Base-by-base conservation (phyloP, 164 flowering plant species). In the Hamamelis virginiana region DNA sequence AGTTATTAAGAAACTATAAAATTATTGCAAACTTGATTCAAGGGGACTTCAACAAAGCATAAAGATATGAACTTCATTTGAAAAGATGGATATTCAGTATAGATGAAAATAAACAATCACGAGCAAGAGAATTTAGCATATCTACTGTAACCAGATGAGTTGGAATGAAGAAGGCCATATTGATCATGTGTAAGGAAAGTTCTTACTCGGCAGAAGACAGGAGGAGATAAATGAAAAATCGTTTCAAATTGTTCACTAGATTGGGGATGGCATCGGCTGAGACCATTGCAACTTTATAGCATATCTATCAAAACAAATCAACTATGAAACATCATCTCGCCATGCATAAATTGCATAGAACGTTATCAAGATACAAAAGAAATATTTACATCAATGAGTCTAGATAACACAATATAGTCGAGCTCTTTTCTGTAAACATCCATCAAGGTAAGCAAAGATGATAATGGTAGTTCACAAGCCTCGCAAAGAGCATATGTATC, bases 171-270 rank as follows among this genome's bases (percentile, higher is more conserved):
- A 9, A 23, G 50, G 4, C 59, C 26, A 13, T 3, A 21, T n/a
- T n/a, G 18, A 13, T 38, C 15, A 58, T 21, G 50, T 16, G 50
- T 45, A 13, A 23, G 18, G 15, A 68, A 51, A 59, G 19, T 41
- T 76, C 93, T 80, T 82, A 96, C 99, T 84, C 87, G 9, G 98
- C 95, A 70, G 95, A 78, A 78, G 72, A 59, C 77, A 84, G 91
- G 80, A 91, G 84, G 64, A 96, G 87, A 74, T 70, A 80, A 58
- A 88, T 83, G 76, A 89, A 81, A 65, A 93, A 86, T 41, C 75
- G 74, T 69, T 89, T 90, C 15, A 90, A 50, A 69, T 71, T 53
- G 56, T 73, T 78, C 60, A 76, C 33, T 58, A 84, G 60, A 19
- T 85, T 85, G 66, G 96, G 93, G 70, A 69, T 77, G 23, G 94